Percentiles rank a stretch among this genome's conserved stretches.
These are phyloP conservation scores for Musa acuminata DNA, from an alignment of 176 grass and related monocot species.

Conservation along the genomic window DNA sequence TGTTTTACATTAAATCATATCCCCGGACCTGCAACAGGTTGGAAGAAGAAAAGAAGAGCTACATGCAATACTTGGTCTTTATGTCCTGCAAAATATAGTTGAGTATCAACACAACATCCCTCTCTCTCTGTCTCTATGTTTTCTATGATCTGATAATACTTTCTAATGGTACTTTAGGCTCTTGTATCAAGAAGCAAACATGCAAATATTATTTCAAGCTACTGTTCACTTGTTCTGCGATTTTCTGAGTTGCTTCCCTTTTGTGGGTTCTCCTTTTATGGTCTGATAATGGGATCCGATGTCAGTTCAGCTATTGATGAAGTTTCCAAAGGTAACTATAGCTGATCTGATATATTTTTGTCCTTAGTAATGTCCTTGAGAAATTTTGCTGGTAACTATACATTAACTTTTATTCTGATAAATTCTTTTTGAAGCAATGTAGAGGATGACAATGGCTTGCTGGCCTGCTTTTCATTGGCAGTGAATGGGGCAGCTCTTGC, in stretches of 20 bases:
- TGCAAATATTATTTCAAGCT: constrained; percentile 32
- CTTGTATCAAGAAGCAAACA: constrained; percentile 48
- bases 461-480: constrained; percentile 43
- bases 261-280: constrained; percentile 61
- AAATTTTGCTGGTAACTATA: neutral
- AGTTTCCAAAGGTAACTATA: constrained; percentile 55
- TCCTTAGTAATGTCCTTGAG: neutral
- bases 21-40: constrained; percentile 30
- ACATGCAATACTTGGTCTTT: constrained; percentile 65
- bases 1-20: constrained; percentile 25
- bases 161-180: constrained; percentile 40
- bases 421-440: constrained; percentile 39
- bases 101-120: constrained; percentile 22
- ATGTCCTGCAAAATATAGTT: constrained; percentile 82
- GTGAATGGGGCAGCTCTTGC: constrained; percentile 61
- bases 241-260: constrained; percentile 43
- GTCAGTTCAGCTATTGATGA: constrained; percentile 36
- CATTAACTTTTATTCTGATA: constrained; percentile 12
- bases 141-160: neutral
- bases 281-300: constrained; percentile 63
- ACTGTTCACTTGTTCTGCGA: constrained; percentile 51
- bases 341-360: constrained; percentile 13
- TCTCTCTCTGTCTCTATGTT: neutral
- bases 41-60: constrained; percentile 49
- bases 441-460: constrained; percentile 44